A percentile compares a stretch with the other conserved stretches of the same genome.
Evolutionary conservation across 2,329 filamentous ascomycete species (phyloP).

Genomic region (Aureobasidium sp.): DNA sequence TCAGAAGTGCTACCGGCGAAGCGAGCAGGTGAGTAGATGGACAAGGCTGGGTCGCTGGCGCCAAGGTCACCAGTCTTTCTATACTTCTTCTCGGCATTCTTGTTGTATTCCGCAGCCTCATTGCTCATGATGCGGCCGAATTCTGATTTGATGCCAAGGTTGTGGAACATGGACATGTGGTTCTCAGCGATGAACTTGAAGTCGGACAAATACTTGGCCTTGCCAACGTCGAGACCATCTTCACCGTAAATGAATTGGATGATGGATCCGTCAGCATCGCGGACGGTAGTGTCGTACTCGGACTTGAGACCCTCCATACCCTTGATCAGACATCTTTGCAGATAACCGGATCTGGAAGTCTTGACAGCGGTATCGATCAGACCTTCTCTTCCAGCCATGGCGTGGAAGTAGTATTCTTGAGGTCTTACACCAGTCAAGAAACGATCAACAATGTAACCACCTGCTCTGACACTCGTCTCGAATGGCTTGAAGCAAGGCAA

Average conservation of each 20-base stretch:
- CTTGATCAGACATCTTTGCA: conserved; percentile 96
- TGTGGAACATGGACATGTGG: conserved; percentile 67
- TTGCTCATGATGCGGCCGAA: conserved; percentile 53
- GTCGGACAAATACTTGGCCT: conserved; percentile 82
- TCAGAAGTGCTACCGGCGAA: conserved; percentile 85
- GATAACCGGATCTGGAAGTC: conserved; percentile 90
- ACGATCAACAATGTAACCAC: conserved; percentile 88
- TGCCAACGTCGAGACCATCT: conserved; percentile 88
- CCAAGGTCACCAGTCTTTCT: conserved; percentile 62
- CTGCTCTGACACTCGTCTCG: conserved; percentile 80
- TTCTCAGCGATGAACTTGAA: conserved; percentile 89
- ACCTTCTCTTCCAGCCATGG: conserved; percentile 98
- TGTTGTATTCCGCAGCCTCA: conserved; percentile 54
- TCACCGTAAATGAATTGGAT: conserved; percentile 96
- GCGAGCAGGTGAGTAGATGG: conserved; percentile 65
- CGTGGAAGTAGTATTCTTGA: conserved; percentile 98
- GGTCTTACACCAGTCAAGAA: conserved; percentile 97
- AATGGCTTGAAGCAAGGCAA: conserved; percentile 89
- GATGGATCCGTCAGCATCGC: conserved; percentile 86
- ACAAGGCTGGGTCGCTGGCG: conserved; percentile 65
- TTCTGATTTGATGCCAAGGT: conserved; percentile 56
- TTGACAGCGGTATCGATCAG: conserved; percentile 98
- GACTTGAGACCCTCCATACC: conserved; percentile 93
- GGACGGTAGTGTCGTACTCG: conserved; percentile 87
- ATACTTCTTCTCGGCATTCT: conserved; percentile 67